Evolutionary conservation across 331 rosid species (phyloP).

Genomic region (Saraca asoca): DNA sequence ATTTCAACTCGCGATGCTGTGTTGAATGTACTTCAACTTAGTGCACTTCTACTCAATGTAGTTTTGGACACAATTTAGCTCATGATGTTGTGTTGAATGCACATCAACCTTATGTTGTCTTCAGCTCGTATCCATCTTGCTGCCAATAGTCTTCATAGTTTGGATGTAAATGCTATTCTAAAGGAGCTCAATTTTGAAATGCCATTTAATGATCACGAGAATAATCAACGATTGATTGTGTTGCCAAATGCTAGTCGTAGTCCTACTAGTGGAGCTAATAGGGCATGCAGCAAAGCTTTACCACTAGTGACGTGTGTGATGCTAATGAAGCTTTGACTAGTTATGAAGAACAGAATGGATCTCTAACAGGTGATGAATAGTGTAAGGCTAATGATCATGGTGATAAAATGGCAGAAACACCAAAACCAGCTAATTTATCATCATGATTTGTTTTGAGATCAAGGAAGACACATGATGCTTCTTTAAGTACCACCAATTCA

Average conservation of each 20-base stretch:
- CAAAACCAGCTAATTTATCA: conserved; percentile 48
- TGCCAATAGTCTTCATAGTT: conserved; percentile 60
- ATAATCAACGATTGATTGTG: conserved; percentile 61
- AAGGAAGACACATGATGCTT: conserved; percentile 60
- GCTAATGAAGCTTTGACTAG: conserved; percentile 46
- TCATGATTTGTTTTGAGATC: conserved; percentile 53
- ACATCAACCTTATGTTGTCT: too few species aligned
- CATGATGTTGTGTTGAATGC: too few species aligned
- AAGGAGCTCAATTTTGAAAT: conserved; percentile 53
- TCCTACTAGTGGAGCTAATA: conserved; percentile 46
- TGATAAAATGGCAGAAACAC: conserved; percentile 42
- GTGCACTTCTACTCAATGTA: too few species aligned
- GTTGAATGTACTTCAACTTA: too few species aligned
- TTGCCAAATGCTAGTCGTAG: conserved; percentile 68
- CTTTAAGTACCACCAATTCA: conserved; percentile 77
- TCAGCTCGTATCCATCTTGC: too few species aligned
- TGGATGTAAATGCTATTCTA: conserved; percentile 50
- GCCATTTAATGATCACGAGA: conserved; percentile 51
- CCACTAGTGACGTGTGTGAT: conserved; percentile 56
- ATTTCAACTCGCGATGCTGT: too few species aligned
- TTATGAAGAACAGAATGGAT: conserved; percentile 56
- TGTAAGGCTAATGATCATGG: conserved; percentile 45
- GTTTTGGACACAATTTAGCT: too few species aligned
- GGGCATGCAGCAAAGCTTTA: conserved; percentile 49
- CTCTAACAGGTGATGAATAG: conserved; percentile 51